Conservation (phyloP, 148 eudicot genomes). For the Amaranthus hypochondriacus region DNA sequence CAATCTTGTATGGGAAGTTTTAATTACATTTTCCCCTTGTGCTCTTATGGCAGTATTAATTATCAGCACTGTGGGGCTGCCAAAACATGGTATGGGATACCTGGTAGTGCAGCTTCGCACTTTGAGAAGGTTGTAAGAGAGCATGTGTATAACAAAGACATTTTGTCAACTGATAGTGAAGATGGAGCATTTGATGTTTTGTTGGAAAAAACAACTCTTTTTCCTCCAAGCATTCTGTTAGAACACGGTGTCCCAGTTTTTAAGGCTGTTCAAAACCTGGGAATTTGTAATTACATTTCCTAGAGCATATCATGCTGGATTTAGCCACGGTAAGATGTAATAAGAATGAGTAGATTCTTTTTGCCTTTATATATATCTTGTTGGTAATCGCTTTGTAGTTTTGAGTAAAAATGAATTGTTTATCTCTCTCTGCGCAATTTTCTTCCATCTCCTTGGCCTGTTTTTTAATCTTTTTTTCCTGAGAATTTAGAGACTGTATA, state of each 20-base stretch:
- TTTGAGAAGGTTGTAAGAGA: conserved; percentile 88
- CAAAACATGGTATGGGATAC: conserved; percentile 99
- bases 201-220: conserved; percentile 86
- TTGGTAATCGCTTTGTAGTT: background rate
- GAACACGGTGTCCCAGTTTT: conserved; percentile 82
- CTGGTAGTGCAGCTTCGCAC: conserved; percentile 85
- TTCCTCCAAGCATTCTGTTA: conserved; percentile 85
- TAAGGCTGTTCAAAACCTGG: conserved; percentile 97
- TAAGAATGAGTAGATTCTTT: background rate
- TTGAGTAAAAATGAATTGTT: background rate
- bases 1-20: background rate
- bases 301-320: conserved; percentile 98
- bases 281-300: conserved; percentile 91
- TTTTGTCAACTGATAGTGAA: conserved; percentile 72
- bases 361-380: background rate
- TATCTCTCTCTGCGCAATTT: background rate
- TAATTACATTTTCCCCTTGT: conserved; percentile 13
- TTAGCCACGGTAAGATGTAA: conserved; percentile 78
- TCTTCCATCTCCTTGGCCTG: background rate
- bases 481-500: background rate
- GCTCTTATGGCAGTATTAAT: conserved; percentile 61
- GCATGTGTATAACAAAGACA: conserved; percentile 68
- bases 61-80: conserved; percentile 99
- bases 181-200: conserved; percentile 96
- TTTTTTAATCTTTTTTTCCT: background rate